Percentiles rank a stretch among this genome's conserved stretches.
These are phyloP conservation scores for Neopestalotiopsis clavispora DNA, from an alignment of 2,329 filamentous ascomycete genomes.

Conservation along the genomic window DNA sequence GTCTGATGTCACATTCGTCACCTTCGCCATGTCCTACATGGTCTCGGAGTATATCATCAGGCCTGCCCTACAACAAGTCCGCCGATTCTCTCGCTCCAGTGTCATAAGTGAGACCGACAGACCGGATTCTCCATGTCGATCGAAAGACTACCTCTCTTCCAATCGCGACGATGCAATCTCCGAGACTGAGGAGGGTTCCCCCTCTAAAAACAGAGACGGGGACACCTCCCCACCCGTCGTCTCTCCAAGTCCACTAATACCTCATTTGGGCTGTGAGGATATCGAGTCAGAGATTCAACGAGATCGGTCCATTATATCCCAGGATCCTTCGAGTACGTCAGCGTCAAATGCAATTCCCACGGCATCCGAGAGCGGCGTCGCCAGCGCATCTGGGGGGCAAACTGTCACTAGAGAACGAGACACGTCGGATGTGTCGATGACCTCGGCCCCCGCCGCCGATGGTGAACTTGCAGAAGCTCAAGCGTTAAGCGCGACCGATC, in stretches of 20 bases:
- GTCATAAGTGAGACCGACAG: slow-evolving; percentile 38
- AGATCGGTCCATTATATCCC: background rate
- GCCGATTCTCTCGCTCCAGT: slow-evolving; percentile 58
- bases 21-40: slow-evolving; percentile 59
- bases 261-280: slow-evolving; percentile 18
- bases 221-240: slow-evolving; percentile 31
- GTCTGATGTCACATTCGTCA: slow-evolving; percentile 16
- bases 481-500: background rate
- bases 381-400: background rate
- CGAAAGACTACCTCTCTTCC: slow-evolving; percentile 21
- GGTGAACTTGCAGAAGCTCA: background rate
- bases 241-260: slow-evolving; percentile 32
- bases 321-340: background rate
- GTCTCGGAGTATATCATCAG: slow-evolving; percentile 71
- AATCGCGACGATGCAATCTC: slow-evolving; percentile 34
- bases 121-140: slow-evolving; percentile 37
- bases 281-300: background rate
- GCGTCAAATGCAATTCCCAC: background rate
- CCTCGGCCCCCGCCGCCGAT: background rate
- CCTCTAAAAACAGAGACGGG: slow-evolving; percentile 29
- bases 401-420: slow-evolving; percentile 2
- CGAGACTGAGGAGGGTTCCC: slow-evolving; percentile 34
- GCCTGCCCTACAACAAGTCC: slow-evolving; percentile 68
- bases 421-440: slow-evolving; percentile 6
- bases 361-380: background rate